These are phyloP conservation scores for Farysia itapuensis DNA, from an alignment of 1,284 basidiomycete species.

Conservation along the genomic window DNA sequence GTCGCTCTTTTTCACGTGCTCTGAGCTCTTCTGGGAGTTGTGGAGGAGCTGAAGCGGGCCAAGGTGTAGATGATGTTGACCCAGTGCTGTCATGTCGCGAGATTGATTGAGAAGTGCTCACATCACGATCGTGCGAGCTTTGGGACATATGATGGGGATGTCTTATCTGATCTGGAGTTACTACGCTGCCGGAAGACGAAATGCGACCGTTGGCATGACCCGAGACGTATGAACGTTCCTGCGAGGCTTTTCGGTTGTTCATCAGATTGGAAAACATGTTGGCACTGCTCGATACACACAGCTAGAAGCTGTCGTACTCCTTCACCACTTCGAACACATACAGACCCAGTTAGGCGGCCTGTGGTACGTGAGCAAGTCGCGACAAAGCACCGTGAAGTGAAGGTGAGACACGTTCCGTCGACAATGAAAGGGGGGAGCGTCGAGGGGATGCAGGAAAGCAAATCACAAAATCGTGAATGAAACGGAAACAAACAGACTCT, in stretches of 20 bases:
- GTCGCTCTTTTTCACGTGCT: conserved; percentile 30
- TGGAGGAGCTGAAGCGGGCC: conserved; percentile 24
- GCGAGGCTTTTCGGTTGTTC: conserved; percentile 26
- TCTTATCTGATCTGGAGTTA: conserved; percentile 32
- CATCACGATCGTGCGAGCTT: conserved; percentile 6
- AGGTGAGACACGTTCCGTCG: too few species aligned
- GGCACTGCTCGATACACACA: too few species aligned
- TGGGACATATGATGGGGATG: conserved; percentile 34
- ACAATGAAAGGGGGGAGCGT: too few species aligned
- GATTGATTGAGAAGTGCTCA: conserved; percentile 11
- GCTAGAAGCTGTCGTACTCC: too few species aligned
- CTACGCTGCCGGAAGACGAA: conserved; percentile 8
- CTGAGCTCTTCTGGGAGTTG: conserved; percentile 43
- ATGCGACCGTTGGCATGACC: conserved; percentile 12
- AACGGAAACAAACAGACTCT: too few species aligned
- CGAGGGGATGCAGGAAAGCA: too few species aligned
- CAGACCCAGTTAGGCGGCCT: too few species aligned
- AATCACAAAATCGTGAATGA: too few species aligned
- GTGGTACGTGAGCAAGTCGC: too few species aligned
- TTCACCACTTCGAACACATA: too few species aligned
- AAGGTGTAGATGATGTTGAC: conserved; percentile 13
- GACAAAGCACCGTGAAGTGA: too few species aligned
- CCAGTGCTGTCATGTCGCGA: conserved; percentile 29
- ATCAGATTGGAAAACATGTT: conserved; percentile 39
- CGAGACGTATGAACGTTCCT: conserved; percentile 29